Conservation (phyloP, 2,329 filamentous ascomycete genomes). For the Fusarium circinatum region DNA sequence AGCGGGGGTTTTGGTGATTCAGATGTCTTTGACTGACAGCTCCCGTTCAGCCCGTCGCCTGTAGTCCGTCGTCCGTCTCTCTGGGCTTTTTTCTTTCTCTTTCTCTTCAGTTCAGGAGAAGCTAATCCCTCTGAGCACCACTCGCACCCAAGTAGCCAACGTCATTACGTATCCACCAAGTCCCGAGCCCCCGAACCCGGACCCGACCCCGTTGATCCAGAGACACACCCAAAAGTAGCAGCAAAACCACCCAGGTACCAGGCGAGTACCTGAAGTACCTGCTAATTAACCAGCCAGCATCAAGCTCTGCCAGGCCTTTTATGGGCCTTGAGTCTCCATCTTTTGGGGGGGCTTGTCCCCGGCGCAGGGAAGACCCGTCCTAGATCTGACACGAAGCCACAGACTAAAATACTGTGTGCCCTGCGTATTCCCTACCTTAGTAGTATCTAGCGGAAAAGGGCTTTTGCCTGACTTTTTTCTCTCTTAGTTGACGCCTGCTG, state of each 20-base stretch:
- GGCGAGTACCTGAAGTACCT: slow-evolving; percentile 19
- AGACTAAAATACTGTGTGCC: slow-evolving; percentile 38
- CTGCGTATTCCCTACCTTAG: slow-evolving; percentile 9
- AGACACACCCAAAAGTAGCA: slow-evolving; percentile 35
- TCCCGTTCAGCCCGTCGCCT: background rate
- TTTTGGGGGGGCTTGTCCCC: slow-evolving; percentile 29
- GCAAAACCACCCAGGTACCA: slow-evolving; percentile 27
- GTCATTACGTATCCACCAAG: slow-evolving; percentile 46
- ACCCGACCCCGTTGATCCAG: slow-evolving; percentile 43
- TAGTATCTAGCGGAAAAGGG: slow-evolving; percentile 21
- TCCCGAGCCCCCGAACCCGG: slow-evolving; percentile 46
- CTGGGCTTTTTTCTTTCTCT: background rate
- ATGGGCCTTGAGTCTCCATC: slow-evolving; percentile 25
- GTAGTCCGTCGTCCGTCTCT: background rate
- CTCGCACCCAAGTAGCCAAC: slow-evolving; percentile 31
- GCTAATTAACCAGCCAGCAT: slow-evolving; percentile 28
- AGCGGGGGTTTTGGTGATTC: background rate
- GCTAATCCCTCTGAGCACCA: slow-evolving; percentile 4
- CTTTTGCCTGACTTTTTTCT: slow-evolving; percentile 26
- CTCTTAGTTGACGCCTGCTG: slow-evolving; percentile 12
- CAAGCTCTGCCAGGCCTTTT: slow-evolving; percentile 18
- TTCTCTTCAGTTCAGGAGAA: slow-evolving; percentile 8
- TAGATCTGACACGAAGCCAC: slow-evolving; percentile 47
- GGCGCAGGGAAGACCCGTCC: slow-evolving; percentile 43
- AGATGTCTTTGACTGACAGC: slow-evolving; percentile 3